Conservation (phyloP, 2,329 filamentous ascomycete genomes). For the Pyrenophora tritici-repentis region DNA sequence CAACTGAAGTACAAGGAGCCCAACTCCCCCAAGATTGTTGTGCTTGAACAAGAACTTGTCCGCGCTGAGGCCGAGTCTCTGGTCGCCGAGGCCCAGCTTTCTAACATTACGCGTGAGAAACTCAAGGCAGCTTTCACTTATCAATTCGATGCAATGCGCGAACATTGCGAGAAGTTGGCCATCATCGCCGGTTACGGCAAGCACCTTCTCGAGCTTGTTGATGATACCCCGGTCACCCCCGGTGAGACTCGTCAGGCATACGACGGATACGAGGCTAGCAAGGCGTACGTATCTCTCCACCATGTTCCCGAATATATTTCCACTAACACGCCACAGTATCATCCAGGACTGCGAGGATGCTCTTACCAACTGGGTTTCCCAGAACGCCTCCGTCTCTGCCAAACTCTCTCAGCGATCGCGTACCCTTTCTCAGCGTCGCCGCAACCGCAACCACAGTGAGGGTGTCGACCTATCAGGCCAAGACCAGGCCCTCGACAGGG, state of each 20-base stretch:
- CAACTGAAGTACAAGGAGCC: conserved; percentile 99
- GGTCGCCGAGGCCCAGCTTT: conserved; percentile 95
- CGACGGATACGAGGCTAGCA: conserved; percentile 97
- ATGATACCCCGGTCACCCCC: conserved; percentile 95
- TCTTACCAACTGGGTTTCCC: conserved; percentile 93
- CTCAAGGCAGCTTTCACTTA: conserved; percentile 98
- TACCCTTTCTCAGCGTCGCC: conserved; percentile 81
- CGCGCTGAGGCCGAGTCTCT: conserved; percentile 98
- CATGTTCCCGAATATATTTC: neutral
- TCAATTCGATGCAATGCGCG: conserved; percentile 95
- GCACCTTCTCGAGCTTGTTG: conserved; percentile 94
- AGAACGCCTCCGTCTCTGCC: conserved; percentile 84
- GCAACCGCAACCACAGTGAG: conserved; percentile 66
- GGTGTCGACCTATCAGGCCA: conserved; percentile 83
- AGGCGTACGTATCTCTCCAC: conserved; percentile 60
- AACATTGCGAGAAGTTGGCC: conserved; percentile 97
- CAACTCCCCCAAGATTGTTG: conserved; percentile 95
- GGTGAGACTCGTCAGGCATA: conserved; percentile 95
- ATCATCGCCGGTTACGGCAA: conserved; percentile 98
- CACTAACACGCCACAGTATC: conserved; percentile 61
- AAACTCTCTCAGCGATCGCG: conserved; percentile 87
- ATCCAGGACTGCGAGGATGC: conserved; percentile 99
- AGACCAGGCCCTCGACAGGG: conserved; percentile 77
- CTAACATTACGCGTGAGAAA: conserved; percentile 99
- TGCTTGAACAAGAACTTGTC: conserved; percentile 97